phyloP scores from a whole-genome alignment of 768 basidiomycete species.

The Mycena polygramma region DNA sequence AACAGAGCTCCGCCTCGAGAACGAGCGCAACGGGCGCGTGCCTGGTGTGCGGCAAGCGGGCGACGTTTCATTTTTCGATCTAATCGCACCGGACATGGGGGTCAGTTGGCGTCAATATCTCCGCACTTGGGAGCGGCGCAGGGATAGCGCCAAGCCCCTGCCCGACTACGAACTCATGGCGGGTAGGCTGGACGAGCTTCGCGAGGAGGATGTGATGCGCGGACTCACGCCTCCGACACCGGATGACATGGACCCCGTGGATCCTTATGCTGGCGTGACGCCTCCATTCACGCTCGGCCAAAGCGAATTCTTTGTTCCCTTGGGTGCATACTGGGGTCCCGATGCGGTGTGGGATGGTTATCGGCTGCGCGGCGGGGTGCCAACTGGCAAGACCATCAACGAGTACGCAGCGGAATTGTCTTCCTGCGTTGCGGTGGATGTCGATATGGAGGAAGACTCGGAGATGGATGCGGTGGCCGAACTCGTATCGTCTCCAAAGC shows the following conservation, averaged over 20 bases:
- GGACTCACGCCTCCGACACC: too few species aligned
- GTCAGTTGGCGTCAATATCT: conserved; percentile 2
- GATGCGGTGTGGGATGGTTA: conserved; percentile 28
- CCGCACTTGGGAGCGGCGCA: conserved; percentile 22
- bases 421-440: not conserved
- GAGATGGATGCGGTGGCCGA: too few species aligned
- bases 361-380: not conserved
- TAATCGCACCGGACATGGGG: not conserved
- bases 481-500: not conserved
- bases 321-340: conserved; percentile 28
- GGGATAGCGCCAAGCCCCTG: not conserved
- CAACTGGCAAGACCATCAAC: conserved; percentile 18
- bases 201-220: not conserved
- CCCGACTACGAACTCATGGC: not conserved
- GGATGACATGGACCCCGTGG: not conserved
- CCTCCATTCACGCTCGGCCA: conserved; percentile 17
- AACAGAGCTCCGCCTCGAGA: not conserved
- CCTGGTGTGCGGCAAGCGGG: not conserved
- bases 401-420: conserved; percentile 26
- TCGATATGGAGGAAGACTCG: not conserved
- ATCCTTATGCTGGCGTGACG: not conserved
- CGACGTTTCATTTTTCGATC: not conserved
- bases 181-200: not conserved
- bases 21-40: not conserved
- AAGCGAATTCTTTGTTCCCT: not conserved